Base-by-base conservation (phyloP, 2,329 filamentous ascomycete genomes). In the Neofusicoccum ribis region DNA sequence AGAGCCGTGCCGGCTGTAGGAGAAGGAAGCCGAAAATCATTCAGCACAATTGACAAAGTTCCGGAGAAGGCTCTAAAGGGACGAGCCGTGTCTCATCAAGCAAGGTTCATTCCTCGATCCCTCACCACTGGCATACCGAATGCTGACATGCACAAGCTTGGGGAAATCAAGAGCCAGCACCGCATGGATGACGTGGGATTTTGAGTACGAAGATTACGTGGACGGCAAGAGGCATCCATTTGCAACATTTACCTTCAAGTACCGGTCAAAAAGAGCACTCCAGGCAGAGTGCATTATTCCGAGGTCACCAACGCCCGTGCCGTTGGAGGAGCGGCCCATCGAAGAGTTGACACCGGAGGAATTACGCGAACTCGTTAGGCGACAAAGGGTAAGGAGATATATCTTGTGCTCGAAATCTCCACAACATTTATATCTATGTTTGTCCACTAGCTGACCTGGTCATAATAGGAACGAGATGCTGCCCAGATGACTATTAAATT, bases 281-380 rank as follows among this genome's bases (percentile, higher is more conserved):
- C 71, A 77, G 62, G 69, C 72, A 1, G 70, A 79, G 4, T 50
- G 72, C 11, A 68, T 80, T 23, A 72, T 79, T 17, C 71, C 70
- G 3, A 70, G 72, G 11, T 71, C 62, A 1, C 73, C 72, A 1
- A 73, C 67, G 7, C 76, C 73, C 0, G 65, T 69, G 15, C 69
- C 70, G 5, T 49, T 72, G 0, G 69, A 73, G 44, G 65, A 72
- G 5, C 47, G 70, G 31, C 66, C 70, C 6, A 23, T 71, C 9
- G 70, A 72, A 15, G 67, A 69, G 3, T 56, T 72, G 8, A 67
- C 68, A 17, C 17, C 60, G 34, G 69, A 73, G 15, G 73, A 76
- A 46, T 56, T 72, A 61, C 56, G 66, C 5, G 68, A 72, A 37
- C 68, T 73, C 15, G 47, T 72, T 4, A 60, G 66, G 15, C 68